These are phyloP conservation scores for Boletus fagicola DNA, from an alignment of 768 basidiomycete genomes.

Conservation along the genomic window DNA sequence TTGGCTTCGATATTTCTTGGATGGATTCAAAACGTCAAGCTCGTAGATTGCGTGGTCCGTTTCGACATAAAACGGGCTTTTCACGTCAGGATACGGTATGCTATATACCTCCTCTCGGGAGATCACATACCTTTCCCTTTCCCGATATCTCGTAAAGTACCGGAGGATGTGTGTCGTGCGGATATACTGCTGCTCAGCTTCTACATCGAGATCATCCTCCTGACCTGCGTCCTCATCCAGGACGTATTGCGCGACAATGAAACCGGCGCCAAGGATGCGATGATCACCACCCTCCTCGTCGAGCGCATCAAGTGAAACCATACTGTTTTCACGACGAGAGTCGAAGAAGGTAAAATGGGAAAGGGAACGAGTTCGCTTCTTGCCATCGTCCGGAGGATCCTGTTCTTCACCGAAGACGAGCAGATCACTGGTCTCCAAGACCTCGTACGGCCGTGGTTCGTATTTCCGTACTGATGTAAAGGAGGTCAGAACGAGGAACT, in stretches of 20 bases:
- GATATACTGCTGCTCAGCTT: conserved; percentile 39
- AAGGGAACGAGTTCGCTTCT: conserved; percentile 58
- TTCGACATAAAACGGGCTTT: conserved; percentile 64
- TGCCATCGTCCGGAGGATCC: conserved; percentile 34
- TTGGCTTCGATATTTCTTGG: conserved; percentile 39
- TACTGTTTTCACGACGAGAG: conserved; percentile 40
- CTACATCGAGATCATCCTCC: conserved; percentile 45
- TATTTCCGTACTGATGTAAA: conserved; percentile 41
- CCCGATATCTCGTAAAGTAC: conserved; percentile 51
- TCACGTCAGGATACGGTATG: conserved; percentile 1
- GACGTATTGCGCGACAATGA: conserved; percentile 44
- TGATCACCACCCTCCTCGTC: conserved; percentile 44
- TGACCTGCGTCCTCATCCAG: conserved; percentile 64
- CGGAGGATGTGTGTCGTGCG: conserved; percentile 46
- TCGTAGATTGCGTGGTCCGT: conserved; percentile 65
- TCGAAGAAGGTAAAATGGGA: conserved; percentile 64
- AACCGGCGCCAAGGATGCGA: conserved; percentile 55
- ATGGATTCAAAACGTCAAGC: conserved; percentile 41
- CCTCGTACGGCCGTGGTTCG: conserved; percentile 30
- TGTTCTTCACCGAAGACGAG: conserved; percentile 43
- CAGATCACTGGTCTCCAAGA: conserved; percentile 36
- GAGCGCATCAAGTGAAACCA: conserved; percentile 49
- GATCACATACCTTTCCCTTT: conserved; percentile 47
- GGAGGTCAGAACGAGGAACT: background rate
- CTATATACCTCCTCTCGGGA: background rate